Base-by-base conservation (phyloP, 805 yeast genomes). In the Starmera dryadoides region DNA sequence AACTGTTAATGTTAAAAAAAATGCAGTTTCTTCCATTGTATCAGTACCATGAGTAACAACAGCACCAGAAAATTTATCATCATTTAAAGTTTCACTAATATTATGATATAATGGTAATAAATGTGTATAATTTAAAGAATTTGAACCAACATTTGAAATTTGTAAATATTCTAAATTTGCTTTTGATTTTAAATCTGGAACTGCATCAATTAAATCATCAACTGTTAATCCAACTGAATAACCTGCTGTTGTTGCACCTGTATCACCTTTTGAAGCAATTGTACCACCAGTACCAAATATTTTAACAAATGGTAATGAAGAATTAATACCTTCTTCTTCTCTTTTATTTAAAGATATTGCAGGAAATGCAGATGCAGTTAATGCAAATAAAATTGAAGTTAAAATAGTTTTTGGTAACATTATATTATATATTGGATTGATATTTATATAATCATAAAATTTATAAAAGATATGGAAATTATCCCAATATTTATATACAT, bases 21-120 rank as follows among this genome's bases (percentile, higher is more conserved):
- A 78, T 0, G 82, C 76, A 6, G 86, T 78, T 53, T 79, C 86
- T 38, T 80, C 79, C 63, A 77, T 65, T 2, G 84, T 75, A 49
- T 79, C 86, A 7, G 86, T 79, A n/a, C 86, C 86, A 55, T 79
- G 86, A 1, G 84, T 79, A 30, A 79, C 73, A 33, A 79, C 84
- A 15, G 77, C 69, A 31, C 83, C 84, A 48, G 75, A 77, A 45
- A 65, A 73, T 11, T 52, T 54, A 32, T 46, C 56, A 4, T 58
- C 43, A 32, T 58, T 62, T 26, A 77, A 52, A 22, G 72, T 70
- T 19, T 64, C 63, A 11, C 68, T 56, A 16, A 79, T 65, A 40
- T 71, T 69, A 32, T 61, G 55, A 42, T 75, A 67, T 35, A 79
- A 64, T 36, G 61, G 59, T 38, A 67, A 50, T 40, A 79, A 58